Percentiles rank a stretch among this genome's conserved stretches.
Conservation (phyloP, 306 rosid species). For the Cucurbita pepo region DNA sequence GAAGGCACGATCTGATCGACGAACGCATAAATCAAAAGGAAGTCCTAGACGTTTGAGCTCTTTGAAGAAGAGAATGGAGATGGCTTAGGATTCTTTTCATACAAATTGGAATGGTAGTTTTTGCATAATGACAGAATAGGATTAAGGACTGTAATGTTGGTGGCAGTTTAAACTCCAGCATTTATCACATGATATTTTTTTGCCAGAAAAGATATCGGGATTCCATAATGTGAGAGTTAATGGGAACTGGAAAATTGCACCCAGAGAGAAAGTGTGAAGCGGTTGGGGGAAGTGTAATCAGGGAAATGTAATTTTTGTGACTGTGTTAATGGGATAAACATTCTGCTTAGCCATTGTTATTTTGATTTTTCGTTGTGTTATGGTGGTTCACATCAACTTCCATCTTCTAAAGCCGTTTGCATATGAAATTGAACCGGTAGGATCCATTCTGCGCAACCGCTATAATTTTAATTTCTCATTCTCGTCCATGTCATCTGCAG, state of each 20-base stretch:
- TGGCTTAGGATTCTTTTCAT: background rate
- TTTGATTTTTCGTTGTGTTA: background rate
- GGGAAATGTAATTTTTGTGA: background rate
- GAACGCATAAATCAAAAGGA: slow-evolving; percentile 35
- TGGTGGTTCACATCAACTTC: background rate
- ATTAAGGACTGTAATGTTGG: background rate
- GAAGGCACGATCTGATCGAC: slow-evolving; percentile 12
- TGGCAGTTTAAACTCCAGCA: background rate
- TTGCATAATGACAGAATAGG: background rate
- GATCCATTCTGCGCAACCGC: background rate
- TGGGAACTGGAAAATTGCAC: background rate
- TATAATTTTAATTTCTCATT: background rate
- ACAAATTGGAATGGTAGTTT: background rate
- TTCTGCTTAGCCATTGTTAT: background rate
- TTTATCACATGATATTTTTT: background rate
- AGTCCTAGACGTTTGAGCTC: slow-evolving; percentile 6
- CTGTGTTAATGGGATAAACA: background rate
- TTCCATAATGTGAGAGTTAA: background rate
- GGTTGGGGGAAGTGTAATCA: background rate
- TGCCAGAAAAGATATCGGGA: background rate
- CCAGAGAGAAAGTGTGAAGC: background rate
- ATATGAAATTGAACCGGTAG: background rate
- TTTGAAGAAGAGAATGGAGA: background rate
- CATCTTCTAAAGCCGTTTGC: background rate
- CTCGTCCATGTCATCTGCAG: background rate